Conservation (phyloP, 2,329 filamentous ascomycete genomes). For the Exophiala xenobiotica region DNA sequence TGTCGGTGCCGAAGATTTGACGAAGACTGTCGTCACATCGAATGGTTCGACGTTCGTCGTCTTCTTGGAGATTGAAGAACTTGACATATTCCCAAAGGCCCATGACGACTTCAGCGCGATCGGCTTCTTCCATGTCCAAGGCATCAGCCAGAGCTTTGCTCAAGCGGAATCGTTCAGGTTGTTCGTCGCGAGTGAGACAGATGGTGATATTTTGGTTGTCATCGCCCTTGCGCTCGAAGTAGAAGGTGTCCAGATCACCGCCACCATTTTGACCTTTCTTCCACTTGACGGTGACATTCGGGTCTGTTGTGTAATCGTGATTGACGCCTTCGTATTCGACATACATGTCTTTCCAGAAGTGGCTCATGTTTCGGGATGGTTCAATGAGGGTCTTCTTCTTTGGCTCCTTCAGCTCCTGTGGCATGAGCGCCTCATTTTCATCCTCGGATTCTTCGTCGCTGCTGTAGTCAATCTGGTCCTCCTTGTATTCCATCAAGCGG, state of each 20-base stretch:
- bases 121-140: constrained; percentile 81
- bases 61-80: constrained; percentile 80
- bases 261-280: constrained; percentile 69
- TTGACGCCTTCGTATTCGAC: constrained; percentile 51
- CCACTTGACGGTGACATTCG: constrained; percentile 68
- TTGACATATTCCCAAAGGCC: constrained; percentile 95
- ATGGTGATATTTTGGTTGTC: constrained; percentile 90
- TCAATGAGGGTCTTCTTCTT: constrained; percentile 25
- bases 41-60: constrained; percentile 91
- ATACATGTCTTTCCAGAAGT: constrained; percentile 54
- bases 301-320: constrained; percentile 40
- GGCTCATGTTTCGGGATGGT: constrained; percentile 45
- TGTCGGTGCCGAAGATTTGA: constrained; percentile 73
- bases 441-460: constrained; percentile 43
- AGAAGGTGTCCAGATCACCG: constrained; percentile 83
- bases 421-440: constrained; percentile 36
- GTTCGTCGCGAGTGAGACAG: constrained; percentile 80
- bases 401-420: constrained; percentile 33
- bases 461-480: constrained; percentile 53
- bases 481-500: constrained; percentile 70
- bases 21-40: constrained; percentile 81
- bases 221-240: constrained; percentile 88
- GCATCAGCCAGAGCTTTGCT: constrained; percentile 78
- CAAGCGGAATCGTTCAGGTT: constrained; percentile 78
- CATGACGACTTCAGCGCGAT: constrained; percentile 82